A percentile compares a stretch with the other conserved stretches of the same genome.
Evolutionary conservation across 306 rosid genomes (phyloP).

Genomic region (Inga leiocalycina): DNA sequence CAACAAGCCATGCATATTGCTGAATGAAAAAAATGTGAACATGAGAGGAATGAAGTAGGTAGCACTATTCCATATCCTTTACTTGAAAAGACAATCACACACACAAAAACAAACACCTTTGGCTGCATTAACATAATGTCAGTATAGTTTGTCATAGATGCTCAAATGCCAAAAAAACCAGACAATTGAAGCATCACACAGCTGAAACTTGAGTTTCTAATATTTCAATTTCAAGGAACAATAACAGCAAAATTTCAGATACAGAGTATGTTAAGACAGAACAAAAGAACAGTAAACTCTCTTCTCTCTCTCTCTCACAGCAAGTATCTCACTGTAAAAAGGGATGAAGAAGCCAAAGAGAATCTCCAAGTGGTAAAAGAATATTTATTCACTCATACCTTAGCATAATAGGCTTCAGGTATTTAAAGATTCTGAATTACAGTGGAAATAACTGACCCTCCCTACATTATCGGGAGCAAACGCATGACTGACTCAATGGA

Average conservation of each 20-base stretch:
- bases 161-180: constrained; percentile 7
- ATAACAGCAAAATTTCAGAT: not conserved
- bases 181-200: constrained; percentile 23
- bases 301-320: too few species aligned
- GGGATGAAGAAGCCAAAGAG: too few species aligned
- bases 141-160: constrained; percentile 5
- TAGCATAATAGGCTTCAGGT: too few species aligned
- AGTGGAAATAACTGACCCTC: too few species aligned
- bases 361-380: too few species aligned
- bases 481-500: too few species aligned
- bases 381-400: too few species aligned
- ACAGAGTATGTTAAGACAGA: too few species aligned
- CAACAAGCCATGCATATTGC: constrained; percentile 99
- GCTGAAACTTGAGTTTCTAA: constrained; percentile 28
- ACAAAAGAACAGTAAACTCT: too few species aligned
- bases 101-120: not conserved
- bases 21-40: constrained; percentile 44
- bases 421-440: too few species aligned
- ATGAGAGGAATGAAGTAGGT: constrained; percentile 36
- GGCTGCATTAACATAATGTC: constrained; percentile 10
- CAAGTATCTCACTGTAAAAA: too few species aligned
- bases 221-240: constrained; percentile 21
- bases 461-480: too few species aligned
- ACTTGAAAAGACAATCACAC: not conserved
- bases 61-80: constrained; percentile 18